Evolutionary conservation across 495 filamentous ascomycete genomes (phyloP).

Genomic region (Corynascus novoguineensis): DNA sequence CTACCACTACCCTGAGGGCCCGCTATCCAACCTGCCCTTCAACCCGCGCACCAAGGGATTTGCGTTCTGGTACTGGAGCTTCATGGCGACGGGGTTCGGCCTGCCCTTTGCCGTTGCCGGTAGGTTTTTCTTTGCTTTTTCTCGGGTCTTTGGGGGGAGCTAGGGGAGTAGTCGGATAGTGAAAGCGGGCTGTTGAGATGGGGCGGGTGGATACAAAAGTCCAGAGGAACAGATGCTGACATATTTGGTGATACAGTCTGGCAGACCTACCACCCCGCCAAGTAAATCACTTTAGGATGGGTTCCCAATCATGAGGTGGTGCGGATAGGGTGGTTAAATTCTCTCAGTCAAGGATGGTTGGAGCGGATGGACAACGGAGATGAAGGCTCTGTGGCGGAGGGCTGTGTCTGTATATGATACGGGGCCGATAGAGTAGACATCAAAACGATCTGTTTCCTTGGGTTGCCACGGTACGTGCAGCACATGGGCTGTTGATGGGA

Average conservation of each 20-base stretch:
- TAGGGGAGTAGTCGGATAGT: neutral
- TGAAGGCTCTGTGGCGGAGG: neutral
- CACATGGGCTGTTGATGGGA: too few species aligned
- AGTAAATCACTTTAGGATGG: conserved; percentile 12
- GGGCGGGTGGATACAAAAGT: neutral
- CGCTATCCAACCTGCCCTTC: conserved; percentile 91
- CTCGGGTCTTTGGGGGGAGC: neutral
- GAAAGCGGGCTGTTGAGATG: neutral
- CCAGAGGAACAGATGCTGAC: neutral
- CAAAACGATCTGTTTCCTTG: conserved; percentile 13
- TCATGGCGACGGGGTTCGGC: conserved; percentile 71
- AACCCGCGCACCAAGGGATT: conserved; percentile 87
- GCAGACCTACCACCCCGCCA: conserved; percentile 70
- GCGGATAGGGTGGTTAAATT: neutral
- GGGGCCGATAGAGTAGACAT: conserved; percentile 25
- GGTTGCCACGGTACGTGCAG: neutral
- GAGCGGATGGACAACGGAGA: neutral
- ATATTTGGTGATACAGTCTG: conserved; percentile 53
- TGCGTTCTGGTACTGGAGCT: conserved; percentile 72
- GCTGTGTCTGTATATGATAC: conserved; percentile 27
- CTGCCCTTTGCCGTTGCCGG: conserved; percentile 75
- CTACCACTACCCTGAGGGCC: conserved; percentile 98
- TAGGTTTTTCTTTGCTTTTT: conserved; percentile 44
- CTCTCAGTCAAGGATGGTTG: neutral
- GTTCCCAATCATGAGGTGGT: neutral